Evolutionary conservation across 768 basidiomycete species (phyloP), one percentile per base, ranked within the genome.

Genomic region (Lactifluus piperatus): DNA sequence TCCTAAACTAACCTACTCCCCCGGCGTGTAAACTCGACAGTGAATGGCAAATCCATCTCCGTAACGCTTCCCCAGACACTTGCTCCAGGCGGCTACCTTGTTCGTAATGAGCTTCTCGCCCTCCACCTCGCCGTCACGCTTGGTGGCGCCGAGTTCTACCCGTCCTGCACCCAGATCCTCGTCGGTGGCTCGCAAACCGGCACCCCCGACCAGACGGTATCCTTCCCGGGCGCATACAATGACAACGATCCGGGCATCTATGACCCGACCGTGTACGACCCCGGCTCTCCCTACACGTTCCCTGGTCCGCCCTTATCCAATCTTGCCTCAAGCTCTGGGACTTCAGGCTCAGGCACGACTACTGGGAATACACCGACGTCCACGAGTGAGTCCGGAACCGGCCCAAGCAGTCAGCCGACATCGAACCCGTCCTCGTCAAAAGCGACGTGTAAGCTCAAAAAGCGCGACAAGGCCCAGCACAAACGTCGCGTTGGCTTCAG

Each of bases 131-230:
- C 78, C 6, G 75, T 67, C n/a, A 63, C 66, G 2, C 10, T 67
- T 18, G 82, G 83, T 5, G 86, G 85, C 20, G 88, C 86, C 0
- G 89, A 92, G 71, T 91, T 90, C 71, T 92, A 92, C 69, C 83
- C 86, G 0, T 79, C 81, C 27, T 92, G 89, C 69, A 75, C 79
- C 3, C 79, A 81, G 69, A n/a, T 74, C 57, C 72, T 68, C 39
- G 69, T 91, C 37, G 71, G 76, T 2, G 86, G 88, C 11, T 77
- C 72, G 51, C 77, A 77, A 46, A 77, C 75, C 1, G 83, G 79
- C 14, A 68, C 61, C 1, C 83, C 85, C 3, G 71, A 66, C 59
- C 80, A 84, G 50, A 80, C 82, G 34, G 86, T 86, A 41, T 75
- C 71, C 36, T 75, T 91, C 58, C 89, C 89, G 1, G 88, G 88